These are phyloP conservation scores for Diaporthe destruens DNA, from an alignment of 2,329 filamentous ascomycete genomes.

Conservation along the genomic window DNA sequence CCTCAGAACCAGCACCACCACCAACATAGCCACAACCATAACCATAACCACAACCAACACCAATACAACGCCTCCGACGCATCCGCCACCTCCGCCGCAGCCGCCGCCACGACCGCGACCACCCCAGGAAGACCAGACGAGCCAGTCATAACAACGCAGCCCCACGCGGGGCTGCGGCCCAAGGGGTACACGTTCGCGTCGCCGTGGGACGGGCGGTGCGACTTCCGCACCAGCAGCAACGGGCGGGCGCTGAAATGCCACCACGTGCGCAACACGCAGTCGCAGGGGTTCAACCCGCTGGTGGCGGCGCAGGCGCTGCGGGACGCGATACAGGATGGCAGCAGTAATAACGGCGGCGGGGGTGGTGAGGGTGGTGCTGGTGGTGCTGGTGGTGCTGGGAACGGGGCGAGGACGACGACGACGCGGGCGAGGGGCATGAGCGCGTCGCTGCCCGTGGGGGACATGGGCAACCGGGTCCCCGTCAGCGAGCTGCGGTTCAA, in stretches of 20 bases:
- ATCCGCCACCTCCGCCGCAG: not conserved
- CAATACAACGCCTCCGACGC: not conserved
- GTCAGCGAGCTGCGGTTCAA: constrained; percentile 94
- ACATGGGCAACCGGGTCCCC: constrained; percentile 47
- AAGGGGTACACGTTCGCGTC: constrained; percentile 83
- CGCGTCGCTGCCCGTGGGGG: constrained; percentile 18
- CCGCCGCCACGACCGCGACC: not conserved
- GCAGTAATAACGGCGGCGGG: constrained; percentile 43
- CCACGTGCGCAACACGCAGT: constrained; percentile 71
- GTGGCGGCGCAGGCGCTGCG: constrained; percentile 52
- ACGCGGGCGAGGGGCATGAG: constrained; percentile 50
- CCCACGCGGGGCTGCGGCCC: constrained; percentile 63
- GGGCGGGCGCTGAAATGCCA: constrained; percentile 82
- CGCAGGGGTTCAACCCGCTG: constrained; percentile 58
- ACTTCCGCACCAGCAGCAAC: constrained; percentile 82
- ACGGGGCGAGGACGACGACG: too few species aligned
- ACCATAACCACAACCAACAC: not conserved
- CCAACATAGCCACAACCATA: too few species aligned
- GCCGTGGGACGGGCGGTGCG: constrained; percentile 89
- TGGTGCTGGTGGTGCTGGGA: constrained; percentile 46
- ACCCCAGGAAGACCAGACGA: not conserved
- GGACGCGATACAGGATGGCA: constrained; percentile 33
- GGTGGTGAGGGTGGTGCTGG: constrained; percentile 25
- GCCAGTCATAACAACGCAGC: constrained; percentile 54
- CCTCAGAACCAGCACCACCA: too few species aligned